A percentile compares a stretch with the other conserved stretches of the same genome.
Conservation (phyloP, 1,139 yeast species). For the Casaregolazyma suthepensis region DNA sequence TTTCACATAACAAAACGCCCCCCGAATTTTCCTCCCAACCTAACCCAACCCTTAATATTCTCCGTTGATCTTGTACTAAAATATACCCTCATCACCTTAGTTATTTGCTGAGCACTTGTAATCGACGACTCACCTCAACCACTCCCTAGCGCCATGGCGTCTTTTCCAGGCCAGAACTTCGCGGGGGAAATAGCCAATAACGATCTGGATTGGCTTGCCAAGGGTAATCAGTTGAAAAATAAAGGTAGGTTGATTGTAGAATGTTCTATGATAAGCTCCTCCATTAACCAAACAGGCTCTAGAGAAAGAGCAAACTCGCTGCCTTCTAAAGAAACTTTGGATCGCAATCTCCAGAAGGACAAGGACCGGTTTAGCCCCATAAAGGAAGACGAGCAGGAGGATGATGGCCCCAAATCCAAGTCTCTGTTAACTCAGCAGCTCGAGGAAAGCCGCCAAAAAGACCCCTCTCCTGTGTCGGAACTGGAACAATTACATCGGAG, state of each 20-base stretch:
- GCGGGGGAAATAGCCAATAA: conserved; percentile 4
- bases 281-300: background rate
- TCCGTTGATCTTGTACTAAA: background rate
- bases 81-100: background rate
- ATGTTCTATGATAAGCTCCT: background rate
- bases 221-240: conserved; percentile 6
- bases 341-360: background rate
- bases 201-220: conserved; percentile 8
- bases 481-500: background rate
- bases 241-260: background rate
- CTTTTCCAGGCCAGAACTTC: conserved; percentile 1
- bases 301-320: conserved; percentile 7
- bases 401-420: background rate
- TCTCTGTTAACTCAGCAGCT: background rate
- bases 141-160: background rate
- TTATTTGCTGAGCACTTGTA: background rate
- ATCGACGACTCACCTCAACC: background rate
- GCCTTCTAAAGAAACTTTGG: background rate
- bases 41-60: background rate
- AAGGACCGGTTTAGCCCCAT: background rate
- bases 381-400: conserved; percentile 3
- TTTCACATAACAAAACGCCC: background rate
- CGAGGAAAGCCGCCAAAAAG: background rate
- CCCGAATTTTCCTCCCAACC: background rate
- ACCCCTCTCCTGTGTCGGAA: background rate